Conservation (phyloP, 257 asterid genomes). For the Solanum pennellii region DNA sequence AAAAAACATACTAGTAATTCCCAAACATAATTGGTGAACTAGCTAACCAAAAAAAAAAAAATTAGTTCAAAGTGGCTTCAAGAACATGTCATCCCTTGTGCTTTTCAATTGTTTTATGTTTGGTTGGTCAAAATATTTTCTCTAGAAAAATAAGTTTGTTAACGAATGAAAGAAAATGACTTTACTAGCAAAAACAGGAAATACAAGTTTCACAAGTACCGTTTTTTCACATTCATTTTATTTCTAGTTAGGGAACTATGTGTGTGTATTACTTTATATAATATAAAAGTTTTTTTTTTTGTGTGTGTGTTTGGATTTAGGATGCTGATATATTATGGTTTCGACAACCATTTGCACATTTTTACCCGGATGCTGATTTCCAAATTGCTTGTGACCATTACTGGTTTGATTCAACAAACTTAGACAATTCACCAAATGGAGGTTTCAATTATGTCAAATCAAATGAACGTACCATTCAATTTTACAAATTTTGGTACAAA, state of each 20-base stretch:
- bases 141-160: no score
- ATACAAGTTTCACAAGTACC: background rate
- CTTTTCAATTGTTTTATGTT: no score
- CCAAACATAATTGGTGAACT: background rate
- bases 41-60: background rate
- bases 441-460: conserved; percentile 58
- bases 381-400: conserved; percentile 56
- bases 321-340: conserved; percentile 70
- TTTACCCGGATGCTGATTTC: conserved; percentile 37
- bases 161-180: no score
- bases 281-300: background rate
- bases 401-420: conserved; percentile 15
- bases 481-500: conserved; percentile 41
- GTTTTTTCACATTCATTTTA: background rate
- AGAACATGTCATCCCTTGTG: background rate
- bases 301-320: background rate
- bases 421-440: conserved; percentile 36
- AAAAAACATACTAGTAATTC: no score
- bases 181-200: background rate
- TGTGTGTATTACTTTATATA: background rate
- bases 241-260: background rate
- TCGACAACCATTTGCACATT: conserved; percentile 42
- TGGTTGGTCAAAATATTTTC: background rate
- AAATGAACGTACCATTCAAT: conserved; percentile 28
- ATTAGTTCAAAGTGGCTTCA: background rate